Evolutionary conservation across 495 filamentous ascomycete species (phyloP), one percentile per base, ranked within the genome.

Genomic region (Friedmanniomyces endolithicus): DNA sequence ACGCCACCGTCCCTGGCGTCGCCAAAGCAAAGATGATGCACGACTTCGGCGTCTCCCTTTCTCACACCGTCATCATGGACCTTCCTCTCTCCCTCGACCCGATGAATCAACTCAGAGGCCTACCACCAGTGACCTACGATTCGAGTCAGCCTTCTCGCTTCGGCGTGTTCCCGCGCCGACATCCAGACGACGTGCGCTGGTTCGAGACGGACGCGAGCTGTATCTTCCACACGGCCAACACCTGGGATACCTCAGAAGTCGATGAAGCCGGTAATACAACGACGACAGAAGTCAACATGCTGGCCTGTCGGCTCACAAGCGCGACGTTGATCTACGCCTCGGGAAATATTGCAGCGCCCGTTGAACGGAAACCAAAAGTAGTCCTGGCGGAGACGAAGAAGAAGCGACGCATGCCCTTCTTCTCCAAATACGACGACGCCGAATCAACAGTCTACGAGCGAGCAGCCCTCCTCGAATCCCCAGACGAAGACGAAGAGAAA

Each of bases 21-120:
- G 59, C 67, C n/a, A 74, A 72, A 11, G 73, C 79, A 1, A 85
- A 81, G 63, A 76, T 85, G 75, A 84, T 86, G 80, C 82, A 85
- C 59, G 81, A 85, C 58, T 85, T 84, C 60, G 81, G 81, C 6
- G 82, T 83, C 2, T 81, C 79, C 0, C 65, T 59, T 16, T 59
- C 57, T 19, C 72, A 84, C 63, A 83, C 81, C 0, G 66, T 84
- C 25, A 83, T 86, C 40, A 71, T 86, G 68, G 80, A 86, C 61
- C 72, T 84, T 17, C 82, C 82, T 0, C 61, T 86, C 8, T 74
- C 77, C 7, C 68, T 85, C n/a, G 72, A 82, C 60, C 79, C 81
- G 0, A 60, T 78, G 44, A 82, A 81, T 48, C 67, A 80, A 14
- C 39, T 72, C 0, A 72, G 67, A 49, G 75, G 76, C 44, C 68